These are phyloP conservation scores for Solanum medicagineum DNA, from an alignment of 257 asterid genomes.

Conservation along the genomic window DNA sequence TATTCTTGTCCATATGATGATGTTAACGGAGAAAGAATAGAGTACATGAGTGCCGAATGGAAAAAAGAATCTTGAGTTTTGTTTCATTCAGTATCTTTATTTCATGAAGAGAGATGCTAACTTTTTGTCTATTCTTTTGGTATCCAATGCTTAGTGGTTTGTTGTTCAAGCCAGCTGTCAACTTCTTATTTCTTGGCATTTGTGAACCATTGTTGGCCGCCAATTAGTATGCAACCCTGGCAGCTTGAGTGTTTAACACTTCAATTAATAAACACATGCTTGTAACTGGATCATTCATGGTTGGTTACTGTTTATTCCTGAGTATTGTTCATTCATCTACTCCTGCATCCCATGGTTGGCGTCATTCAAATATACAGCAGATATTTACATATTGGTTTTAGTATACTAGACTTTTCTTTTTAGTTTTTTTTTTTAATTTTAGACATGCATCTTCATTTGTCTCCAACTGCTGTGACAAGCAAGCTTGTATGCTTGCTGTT, in stretches of 20 bases:
- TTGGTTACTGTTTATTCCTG: not conserved
- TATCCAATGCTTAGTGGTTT: not conserved
- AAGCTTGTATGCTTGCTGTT: not conserved
- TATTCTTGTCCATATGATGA: not conserved
- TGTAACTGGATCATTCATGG: not conserved
- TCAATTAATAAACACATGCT: not conserved
- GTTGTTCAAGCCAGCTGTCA: not conserved
- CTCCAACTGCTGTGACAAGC: not conserved
- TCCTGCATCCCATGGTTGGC: not conserved
- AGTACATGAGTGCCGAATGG: not conserved
- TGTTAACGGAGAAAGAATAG: not conserved
- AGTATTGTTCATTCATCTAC: not conserved
- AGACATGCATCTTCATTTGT: not conserved
- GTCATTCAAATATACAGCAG: not conserved
- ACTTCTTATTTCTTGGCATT: not conserved
- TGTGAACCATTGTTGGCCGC: not conserved
- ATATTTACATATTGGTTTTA: not conserved
- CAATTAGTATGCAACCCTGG: not conserved
- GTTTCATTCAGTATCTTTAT: not conserved
- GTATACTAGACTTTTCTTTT: not conserved
- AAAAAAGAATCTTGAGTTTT: not conserved
- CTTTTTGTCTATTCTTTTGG: not conserved
- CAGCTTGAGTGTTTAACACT: not conserved
- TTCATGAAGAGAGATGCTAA: not conserved
- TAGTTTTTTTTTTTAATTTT: not conserved